These are phyloP conservation scores for Oryza australiensis DNA, from an alignment of 176 grass and related monocot genomes.

Conservation along the genomic window DNA sequence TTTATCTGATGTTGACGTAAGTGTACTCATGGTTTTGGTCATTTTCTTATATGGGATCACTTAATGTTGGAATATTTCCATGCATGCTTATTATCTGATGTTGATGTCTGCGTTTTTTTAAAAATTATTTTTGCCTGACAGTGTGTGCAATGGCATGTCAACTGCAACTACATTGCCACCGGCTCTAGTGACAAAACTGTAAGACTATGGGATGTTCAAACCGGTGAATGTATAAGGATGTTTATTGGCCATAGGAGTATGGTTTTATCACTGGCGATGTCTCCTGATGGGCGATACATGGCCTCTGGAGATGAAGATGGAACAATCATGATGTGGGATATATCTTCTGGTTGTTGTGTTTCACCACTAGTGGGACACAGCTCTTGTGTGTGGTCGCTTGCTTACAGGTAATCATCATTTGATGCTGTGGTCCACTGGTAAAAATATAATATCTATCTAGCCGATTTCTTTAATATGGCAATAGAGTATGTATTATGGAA, in stretches of 20 bases:
- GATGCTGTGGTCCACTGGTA: not conserved
- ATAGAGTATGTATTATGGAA: not conserved
- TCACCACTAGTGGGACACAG: slow-evolving; percentile 82
- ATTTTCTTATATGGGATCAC: not conserved
- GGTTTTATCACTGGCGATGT: slow-evolving; percentile 92
- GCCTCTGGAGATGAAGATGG: slow-evolving; percentile 96
- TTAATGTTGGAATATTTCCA: not conserved
- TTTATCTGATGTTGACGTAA: slow-evolving; percentile 99
- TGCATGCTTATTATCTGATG: not conserved
- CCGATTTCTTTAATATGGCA: not conserved
- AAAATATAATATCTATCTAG: not conserved
- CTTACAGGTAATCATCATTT: slow-evolving; percentile 71
- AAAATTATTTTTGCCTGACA: slow-evolving; percentile 46
- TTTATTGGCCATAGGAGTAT: slow-evolving; percentile 98
- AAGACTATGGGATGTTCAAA: slow-evolving; percentile 91
- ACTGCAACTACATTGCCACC: slow-evolving; percentile 91
- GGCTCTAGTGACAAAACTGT: slow-evolving; percentile 97
- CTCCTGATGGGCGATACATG: slow-evolving; percentile 91
- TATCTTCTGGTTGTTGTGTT: slow-evolving; percentile 64
- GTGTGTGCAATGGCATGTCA: slow-evolving; percentile 99
- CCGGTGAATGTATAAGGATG: slow-evolving; percentile 85
- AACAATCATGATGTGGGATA: slow-evolving; percentile 96
- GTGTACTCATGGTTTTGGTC: slow-evolving; percentile 24
- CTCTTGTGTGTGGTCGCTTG: slow-evolving; percentile 92
- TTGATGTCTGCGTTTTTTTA: slow-evolving; percentile 11